phyloP scores from a whole-genome alignment of 768 basidiomycete species.

The Lactarius quietus region DNA sequence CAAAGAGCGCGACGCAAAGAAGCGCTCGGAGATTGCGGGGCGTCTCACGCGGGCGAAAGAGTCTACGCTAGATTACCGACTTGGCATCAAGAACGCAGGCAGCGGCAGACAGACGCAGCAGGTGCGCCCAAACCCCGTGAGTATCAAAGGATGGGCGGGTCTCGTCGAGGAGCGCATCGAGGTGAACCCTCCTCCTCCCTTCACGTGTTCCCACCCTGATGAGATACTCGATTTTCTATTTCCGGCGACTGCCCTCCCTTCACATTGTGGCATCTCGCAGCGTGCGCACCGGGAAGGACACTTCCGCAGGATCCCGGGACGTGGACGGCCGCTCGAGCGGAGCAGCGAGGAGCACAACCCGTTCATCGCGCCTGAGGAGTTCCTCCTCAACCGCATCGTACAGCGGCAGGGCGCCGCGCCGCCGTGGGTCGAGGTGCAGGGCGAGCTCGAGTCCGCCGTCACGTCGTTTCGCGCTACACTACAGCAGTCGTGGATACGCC shows the following conservation, averaged over 20 bases:
- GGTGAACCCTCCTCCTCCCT: slow-evolving; percentile 40
- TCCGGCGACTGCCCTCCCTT: background rate
- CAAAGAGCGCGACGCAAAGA: slow-evolving; percentile 48
- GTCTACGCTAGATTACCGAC: slow-evolving; percentile 69
- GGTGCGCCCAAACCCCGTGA: slow-evolving; percentile 51
- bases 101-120: slow-evolving; percentile 23
- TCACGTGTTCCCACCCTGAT: background rate
- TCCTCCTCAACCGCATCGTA: slow-evolving; percentile 82
- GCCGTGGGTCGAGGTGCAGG: slow-evolving; percentile 83
- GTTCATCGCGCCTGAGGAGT: slow-evolving; percentile 73
- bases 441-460: slow-evolving; percentile 63
- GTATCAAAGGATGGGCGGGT: slow-evolving; percentile 69
- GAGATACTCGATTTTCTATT: background rate
- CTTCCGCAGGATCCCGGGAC: slow-evolving; percentile 70
- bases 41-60: slow-evolving; percentile 63
- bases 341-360: slow-evolving; percentile 52
- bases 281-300: slow-evolving; percentile 62
- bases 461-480: slow-evolving; percentile 61
- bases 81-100: slow-evolving; percentile 47
- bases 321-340: slow-evolving; percentile 48
- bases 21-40: slow-evolving; percentile 50
- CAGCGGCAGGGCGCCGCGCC: slow-evolving; percentile 79
- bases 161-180: slow-evolving; percentile 80
- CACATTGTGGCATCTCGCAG: slow-evolving; percentile 36
- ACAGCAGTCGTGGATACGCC: slow-evolving; percentile 70